Evolutionary conservation across 495 filamentous ascomycete genomes (phyloP), one percentile per base, ranked within the genome.

Genomic region (Trichocladium uniseriatum): DNA sequence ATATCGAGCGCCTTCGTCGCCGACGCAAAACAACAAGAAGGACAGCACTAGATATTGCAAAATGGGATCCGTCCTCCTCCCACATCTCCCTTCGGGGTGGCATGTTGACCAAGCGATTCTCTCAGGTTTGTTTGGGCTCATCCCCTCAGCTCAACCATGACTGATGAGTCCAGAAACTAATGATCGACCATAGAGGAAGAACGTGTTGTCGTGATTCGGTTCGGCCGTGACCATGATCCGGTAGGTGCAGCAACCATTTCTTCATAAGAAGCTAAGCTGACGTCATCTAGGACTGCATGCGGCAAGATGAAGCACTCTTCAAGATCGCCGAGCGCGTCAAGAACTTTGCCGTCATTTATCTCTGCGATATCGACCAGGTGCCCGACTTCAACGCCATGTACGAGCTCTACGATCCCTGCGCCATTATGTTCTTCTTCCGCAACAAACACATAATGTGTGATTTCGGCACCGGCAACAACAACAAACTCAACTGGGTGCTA

Each of bases 371-470:
- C 52, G 91, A 97, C 59, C 79, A 92, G 31, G 47, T 95, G 2
- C 89, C 90, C 16, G 92, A 98, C 64, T 98, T 98, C 76, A 98
- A 94, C 64, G 81, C 85, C 56, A 98, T 97, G 94, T 92, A 74
- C 55, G 84, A 87, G 61, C 71, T 87, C 0, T 87, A 85, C 63
- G 83, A 85, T 56, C 74, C 77, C 31, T 79, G 81, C 70, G 81
- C 80, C 6, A 78, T 85, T 51, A 84, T 84, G 78, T 60, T 64
- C 76, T 98, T 97, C 77, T 98, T 90, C 70, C 79, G 92, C 40
- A 97, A 97, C 65, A 97, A 96, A 68, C 89, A 97, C 67, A 97
- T 98, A 83, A 92, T 94, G 87, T 90, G 84, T 64, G 92, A 96
- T 80, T 92, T 95, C 54, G 91, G 92, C 11, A 97, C 94, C 5